A percentile compares a stretch with the other conserved stretches of the same genome.
Conservation (phyloP, 495 filamentous ascomycete genomes). For the Xanthoparmelia taractica region DNA sequence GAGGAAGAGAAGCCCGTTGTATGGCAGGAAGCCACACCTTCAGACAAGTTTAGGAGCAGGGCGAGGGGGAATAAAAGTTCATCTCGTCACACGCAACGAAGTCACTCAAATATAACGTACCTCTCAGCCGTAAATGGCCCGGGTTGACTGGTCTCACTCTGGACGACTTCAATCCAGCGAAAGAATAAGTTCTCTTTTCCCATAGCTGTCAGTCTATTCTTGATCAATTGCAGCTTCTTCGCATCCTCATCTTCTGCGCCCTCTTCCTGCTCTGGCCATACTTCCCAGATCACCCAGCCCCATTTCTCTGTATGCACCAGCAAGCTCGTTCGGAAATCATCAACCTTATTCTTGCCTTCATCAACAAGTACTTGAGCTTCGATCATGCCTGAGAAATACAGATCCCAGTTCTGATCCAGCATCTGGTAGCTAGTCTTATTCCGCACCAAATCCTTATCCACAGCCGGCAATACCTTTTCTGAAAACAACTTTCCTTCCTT, state of each 20-base stretch:
- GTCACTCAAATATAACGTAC: background rate
- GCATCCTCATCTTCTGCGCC: conserved; percentile 44
- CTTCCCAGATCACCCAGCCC: conserved; percentile 57
- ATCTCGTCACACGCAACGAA: background rate
- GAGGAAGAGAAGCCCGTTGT: background rate
- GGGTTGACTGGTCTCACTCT: conserved; percentile 67
- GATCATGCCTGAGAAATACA: conserved; percentile 72
- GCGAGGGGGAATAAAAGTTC: background rate
- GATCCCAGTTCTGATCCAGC: conserved; percentile 69
- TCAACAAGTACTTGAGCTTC: conserved; percentile 57
- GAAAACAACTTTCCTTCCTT: conserved; percentile 28
- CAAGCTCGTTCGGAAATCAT: conserved; percentile 57
- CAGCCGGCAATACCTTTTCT: conserved; percentile 53
- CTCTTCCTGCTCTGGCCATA: conserved; percentile 29
- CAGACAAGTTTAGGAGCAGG: background rate
- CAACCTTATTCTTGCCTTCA: conserved; percentile 43
- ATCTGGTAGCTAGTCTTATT: conserved; percentile 73
- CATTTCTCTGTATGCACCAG: conserved; percentile 55
- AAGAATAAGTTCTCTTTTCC: conserved; percentile 82
- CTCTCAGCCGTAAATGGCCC: conserved; percentile 64
- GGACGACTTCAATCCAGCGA: conserved; percentile 76
- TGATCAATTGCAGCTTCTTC: conserved; percentile 59
- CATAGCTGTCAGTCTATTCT: conserved; percentile 58
- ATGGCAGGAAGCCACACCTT: too few relatives aligned
- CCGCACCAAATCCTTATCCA: conserved; percentile 51